Conservation (phyloP, 2,329 filamentous ascomycete species). For the Fusarium longipes region DNA sequence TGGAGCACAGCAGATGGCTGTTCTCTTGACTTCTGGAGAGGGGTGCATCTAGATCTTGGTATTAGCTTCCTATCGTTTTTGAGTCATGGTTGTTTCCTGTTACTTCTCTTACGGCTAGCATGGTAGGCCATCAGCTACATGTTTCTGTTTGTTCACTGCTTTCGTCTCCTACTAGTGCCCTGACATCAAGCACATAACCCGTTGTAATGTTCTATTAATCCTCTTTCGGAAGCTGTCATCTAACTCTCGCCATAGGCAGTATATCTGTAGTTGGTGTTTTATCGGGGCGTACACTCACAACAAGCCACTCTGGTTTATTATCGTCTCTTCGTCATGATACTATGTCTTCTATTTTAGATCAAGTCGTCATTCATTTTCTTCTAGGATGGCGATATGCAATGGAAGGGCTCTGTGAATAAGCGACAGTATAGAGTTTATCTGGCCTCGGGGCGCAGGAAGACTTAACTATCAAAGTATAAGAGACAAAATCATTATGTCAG, state of each 20-base stretch:
- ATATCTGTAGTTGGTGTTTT: background rate
- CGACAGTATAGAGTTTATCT: background rate
- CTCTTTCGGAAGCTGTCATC: background rate
- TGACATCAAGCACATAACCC: too few relatives aligned
- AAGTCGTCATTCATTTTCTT: background rate
- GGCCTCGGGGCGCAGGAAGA: too few relatives aligned
- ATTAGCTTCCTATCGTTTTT: background rate
- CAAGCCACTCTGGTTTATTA: background rate
- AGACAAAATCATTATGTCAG: too few relatives aligned
- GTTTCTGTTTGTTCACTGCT: background rate
- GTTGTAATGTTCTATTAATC: background rate
- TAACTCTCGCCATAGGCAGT: rapidly evolving
- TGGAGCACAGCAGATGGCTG: background rate
- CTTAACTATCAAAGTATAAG: too few relatives aligned
- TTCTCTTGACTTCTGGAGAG: background rate
- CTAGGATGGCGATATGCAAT: background rate
- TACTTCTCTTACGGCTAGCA: background rate
- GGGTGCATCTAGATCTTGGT: background rate
- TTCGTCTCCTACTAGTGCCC: background rate
- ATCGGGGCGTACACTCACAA: too few relatives aligned
- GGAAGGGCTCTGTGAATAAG: background rate
- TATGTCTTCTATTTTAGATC: background rate
- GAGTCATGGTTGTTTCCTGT: background rate
- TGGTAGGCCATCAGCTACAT: background rate
- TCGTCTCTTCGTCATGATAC: background rate